Base-by-base conservation (phyloP, 2,329 filamentous ascomycete species). In the Coniella vitis region DNA sequence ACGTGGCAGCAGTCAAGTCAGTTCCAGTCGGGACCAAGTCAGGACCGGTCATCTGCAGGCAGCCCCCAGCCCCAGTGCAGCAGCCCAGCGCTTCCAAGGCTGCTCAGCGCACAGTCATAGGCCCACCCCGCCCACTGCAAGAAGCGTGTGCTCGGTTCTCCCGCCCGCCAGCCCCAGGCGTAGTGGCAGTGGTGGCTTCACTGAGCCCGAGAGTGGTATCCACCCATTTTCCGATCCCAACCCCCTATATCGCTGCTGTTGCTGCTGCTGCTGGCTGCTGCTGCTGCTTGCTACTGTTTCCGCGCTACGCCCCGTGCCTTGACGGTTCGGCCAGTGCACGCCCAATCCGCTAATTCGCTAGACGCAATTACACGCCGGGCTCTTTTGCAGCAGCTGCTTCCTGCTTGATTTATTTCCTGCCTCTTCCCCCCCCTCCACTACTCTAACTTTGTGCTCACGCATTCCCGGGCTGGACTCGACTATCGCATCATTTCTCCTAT, bases 381-480 rank as follows among this genome's bases (percentile, higher is more conserved):
- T 29, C 25, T 10, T 29, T 29, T 5, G 25, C 25, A 10, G 25
- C 25, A 29, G 25, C 25, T 29, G 25, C 25, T 29, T 29, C 25
- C 25, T 29, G 5, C 25, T 29, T 45, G 47, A 41, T 48, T 49
- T 49, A 52, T 46, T 51, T 40, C 40, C 50, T 4, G 29, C 40
- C 38, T n/a, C 35, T 20, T 17, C 45, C 29, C 37, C n/a, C 4
- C 12, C 31, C 34, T 41, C 17, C 7, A 7, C 20, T 21, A 13
- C 25, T 10, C 25, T 29, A 5, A 5, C 10, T 10, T 29, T 29
- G 5, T 29, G n/a, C 25, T 29, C 25, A 29, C 25, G 25, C 25
- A 29, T 29, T 48, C 29, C 45, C 52, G 52, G 52, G 52, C 52
- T 54, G 52, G 52, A 52, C 52, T 54, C 49, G 52, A 54, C 40